These are phyloP conservation scores for Calocybe gambosa DNA, from an alignment of 1,284 basidiomycete genomes.

Conservation along the genomic window DNA sequence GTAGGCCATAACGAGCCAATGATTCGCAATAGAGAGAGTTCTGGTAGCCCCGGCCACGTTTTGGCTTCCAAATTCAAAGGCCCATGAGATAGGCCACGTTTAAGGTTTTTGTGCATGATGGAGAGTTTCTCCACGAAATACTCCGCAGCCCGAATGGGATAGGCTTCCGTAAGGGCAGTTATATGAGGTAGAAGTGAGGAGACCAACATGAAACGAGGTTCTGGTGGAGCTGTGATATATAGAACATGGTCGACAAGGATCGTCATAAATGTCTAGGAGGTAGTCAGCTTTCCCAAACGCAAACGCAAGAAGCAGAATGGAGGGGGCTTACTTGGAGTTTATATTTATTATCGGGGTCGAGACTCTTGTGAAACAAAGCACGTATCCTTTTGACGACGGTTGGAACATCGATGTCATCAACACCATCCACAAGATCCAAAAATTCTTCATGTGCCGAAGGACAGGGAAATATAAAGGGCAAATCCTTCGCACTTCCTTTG, in stretches of 20 bases:
- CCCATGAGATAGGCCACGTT: conserved; percentile 76
- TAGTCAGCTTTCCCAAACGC: not conserved
- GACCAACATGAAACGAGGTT: conserved; percentile 56
- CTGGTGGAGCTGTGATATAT: conserved; percentile 62
- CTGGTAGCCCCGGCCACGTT: conserved; percentile 86
- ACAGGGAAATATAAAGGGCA: conserved; percentile 92
- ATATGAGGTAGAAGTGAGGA: conserved; percentile 79
- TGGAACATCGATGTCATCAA: conserved; percentile 70
- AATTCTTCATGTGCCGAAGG: conserved; percentile 86
- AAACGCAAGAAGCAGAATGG: not conserved
- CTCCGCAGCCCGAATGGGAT: conserved; percentile 76
- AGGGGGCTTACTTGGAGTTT: conserved; percentile 70
- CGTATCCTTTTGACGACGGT: conserved; percentile 90
- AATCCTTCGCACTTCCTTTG: conserved; percentile 40
- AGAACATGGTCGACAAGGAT: conserved; percentile 93
- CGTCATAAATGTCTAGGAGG: conserved; percentile 59
- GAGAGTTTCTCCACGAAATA: conserved; percentile 80
- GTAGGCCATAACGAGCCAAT: conserved; percentile 88
- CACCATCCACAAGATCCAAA: conserved; percentile 69
- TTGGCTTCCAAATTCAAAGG: conserved; percentile 58
- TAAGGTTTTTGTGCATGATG: conserved; percentile 94
- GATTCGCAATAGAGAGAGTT: conserved; percentile 78
- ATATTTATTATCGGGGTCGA: conserved; percentile 87
- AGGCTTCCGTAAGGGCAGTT: conserved; percentile 71
- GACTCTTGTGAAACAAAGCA: conserved; percentile 85